These are phyloP conservation scores for Candida sp. DNA, from an alignment of 1,139 yeast genomes.

Conservation along the genomic window DNA sequence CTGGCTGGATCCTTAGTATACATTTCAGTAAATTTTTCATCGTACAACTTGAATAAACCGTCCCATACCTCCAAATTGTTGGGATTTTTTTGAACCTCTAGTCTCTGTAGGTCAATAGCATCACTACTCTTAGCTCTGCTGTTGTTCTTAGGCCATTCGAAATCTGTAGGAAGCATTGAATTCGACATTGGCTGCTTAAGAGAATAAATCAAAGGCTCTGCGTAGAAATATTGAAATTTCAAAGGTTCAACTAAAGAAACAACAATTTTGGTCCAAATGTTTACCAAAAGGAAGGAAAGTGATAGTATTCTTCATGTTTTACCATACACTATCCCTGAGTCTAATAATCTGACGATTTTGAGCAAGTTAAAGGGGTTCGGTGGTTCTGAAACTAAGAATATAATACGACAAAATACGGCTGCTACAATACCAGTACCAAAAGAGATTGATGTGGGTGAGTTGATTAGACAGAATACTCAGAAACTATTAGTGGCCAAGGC, in stretches of 20 bases:
- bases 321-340: constrained; percentile 15
- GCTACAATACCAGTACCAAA: constrained; percentile 19
- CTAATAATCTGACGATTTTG: constrained; percentile 11
- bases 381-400: neutral
- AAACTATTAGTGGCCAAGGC: constrained; percentile 11
- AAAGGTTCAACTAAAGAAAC: too few species aligned
- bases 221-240: neutral
- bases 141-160: neutral
- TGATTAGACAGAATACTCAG: constrained; percentile 19
- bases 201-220: neutral
- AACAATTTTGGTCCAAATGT: neutral
- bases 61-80: constrained; percentile 32
- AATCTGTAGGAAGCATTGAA: neutral
- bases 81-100: constrained; percentile 13
- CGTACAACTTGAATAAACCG: constrained; percentile 18
- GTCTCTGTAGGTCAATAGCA: constrained; percentile 3
- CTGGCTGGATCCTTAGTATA: constrained; percentile 9
- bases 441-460: constrained; percentile 18
- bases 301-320: constrained; percentile 1
- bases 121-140: neutral
- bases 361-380: constrained; percentile 9
- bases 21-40: constrained; percentile 14
- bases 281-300: neutral
- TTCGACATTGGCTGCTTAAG: neutral
- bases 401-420: neutral